phyloP scores from a whole-genome alignment of 257 asterid genomes.

The Salvia rosmarinus region DNA sequence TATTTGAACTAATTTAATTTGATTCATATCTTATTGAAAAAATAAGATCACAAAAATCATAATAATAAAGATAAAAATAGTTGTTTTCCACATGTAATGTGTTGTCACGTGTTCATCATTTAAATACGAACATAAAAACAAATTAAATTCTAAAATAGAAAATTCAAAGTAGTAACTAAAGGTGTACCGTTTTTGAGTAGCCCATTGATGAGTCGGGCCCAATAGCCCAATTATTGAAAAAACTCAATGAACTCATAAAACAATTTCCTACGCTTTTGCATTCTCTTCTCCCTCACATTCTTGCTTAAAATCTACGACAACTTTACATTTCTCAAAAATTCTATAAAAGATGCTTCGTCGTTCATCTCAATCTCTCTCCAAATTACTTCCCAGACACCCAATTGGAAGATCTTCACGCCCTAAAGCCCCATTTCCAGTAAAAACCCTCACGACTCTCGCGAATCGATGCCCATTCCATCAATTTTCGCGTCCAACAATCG shows the following conservation, averaged over 20 bases:
- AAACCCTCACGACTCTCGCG: constrained; percentile 31
- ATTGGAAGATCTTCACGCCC: constrained; percentile 39
- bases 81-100: no score
- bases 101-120: no score
- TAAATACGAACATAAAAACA: no score
- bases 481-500: constrained; percentile 33
- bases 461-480: constrained; percentile 25
- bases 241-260: no score
- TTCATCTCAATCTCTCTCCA: constrained; percentile 43
- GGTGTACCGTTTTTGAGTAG: background rate
- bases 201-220: background rate
- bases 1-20: no score
- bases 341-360: constrained; percentile 60
- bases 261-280: background rate
- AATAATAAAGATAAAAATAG: no score
- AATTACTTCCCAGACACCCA: constrained; percentile 42
- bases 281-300: constrained; percentile 5
- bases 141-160: no score
- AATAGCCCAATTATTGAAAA: background rate
- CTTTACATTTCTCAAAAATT: background rate
- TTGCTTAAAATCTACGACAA: constrained; percentile 16
- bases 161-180: no score
- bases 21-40: no score
- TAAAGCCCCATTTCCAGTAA: constrained; percentile 37
- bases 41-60: no score